Evolutionary conservation across 805 yeast genomes (phyloP), one percentile per base, ranked within the genome.

Genomic region (Metschnikowia colocasiae): DNA sequence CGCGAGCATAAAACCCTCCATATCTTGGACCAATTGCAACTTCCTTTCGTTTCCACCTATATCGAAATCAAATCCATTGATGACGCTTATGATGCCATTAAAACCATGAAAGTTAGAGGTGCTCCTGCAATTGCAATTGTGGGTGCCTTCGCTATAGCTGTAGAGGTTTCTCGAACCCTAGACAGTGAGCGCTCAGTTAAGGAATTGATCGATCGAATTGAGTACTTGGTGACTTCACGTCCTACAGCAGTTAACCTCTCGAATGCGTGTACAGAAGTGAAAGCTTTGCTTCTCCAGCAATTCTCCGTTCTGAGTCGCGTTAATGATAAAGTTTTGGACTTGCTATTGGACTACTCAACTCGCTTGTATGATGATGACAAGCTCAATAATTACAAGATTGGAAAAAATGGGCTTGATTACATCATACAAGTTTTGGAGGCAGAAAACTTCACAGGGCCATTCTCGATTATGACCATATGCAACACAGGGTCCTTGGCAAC

Each of bases 101-200:
- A 82, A 60, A 75, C 75, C 48, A 92, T 92, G 99, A 90, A 87
- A 59, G 97, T 95, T 4, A 77, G 99, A 63, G 99, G 99, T 32
- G 99, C 99, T 0, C 99, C 99, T 0, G 98, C 98, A 1, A 92
- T 92, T 61, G 97, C 97, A 52, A 87, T 92, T 48, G 97, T 92
- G 2, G 98, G 96, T 4, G 82, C 90, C 1, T 76, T 91, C 50
- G 80, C 96, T 2, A 78, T 92, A 3, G 83, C 87, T 1, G 81
- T 86, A n/a, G 97, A 92, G 54, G 65, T 80, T 3, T 67, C 66
- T 47, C 58, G 58, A 59, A 47, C 47, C 40, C 70, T 67, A 33
- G 42, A 61, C 51, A n/a, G 23, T 2, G 2, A 23, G 12, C 48
- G 62, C 33, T 71, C 79, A 13, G 46, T 56, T 0, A 64, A 53